Conservation (phyloP, 148 eudicot genomes). For the Linanthus parryae region DNA sequence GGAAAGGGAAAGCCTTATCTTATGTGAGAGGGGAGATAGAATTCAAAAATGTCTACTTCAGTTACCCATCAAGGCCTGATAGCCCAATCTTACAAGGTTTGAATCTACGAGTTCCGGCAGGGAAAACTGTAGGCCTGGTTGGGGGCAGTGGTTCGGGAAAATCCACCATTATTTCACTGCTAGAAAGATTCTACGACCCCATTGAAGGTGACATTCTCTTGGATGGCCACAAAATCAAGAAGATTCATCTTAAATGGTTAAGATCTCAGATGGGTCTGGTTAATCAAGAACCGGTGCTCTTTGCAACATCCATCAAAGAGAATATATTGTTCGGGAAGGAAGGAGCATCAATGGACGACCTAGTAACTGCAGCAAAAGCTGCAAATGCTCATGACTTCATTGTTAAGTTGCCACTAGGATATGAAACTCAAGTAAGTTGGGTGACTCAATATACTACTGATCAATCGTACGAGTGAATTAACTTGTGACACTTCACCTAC, state of each 20-base stretch:
- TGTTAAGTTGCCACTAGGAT: conserved; percentile 35
- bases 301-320: conserved; percentile 48
- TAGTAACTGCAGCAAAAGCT: conserved; percentile 35
- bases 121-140: conserved; percentile 40
- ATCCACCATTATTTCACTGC: conserved; percentile 36
- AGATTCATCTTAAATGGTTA: conserved; percentile 45
- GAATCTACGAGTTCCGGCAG: conserved; percentile 39
- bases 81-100: conserved; percentile 38
- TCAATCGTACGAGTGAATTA: no score
- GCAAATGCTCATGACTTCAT: conserved; percentile 52
- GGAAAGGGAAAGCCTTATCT: conserved; percentile 46
- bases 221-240: conserved; percentile 43
- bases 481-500: no score
- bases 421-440: conserved; percentile 40
- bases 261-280: conserved; percentile 56
- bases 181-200: conserved; percentile 45
- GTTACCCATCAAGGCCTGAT: conserved; percentile 48
- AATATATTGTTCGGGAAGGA: conserved; percentile 47
- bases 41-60: conserved; percentile 37
- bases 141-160: conserved; percentile 56
- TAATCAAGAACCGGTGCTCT: conserved; percentile 52
- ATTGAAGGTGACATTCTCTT: conserved; percentile 40
- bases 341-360: conserved; percentile 38
- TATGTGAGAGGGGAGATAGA: conserved; percentile 49
- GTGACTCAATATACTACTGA: no score